Percentiles rank a stretch among this genome's conserved stretches.
phyloP scores from a whole-genome alignment of 495 filamentous ascomycete genomes.

The Penicillium odoratum region DNA sequence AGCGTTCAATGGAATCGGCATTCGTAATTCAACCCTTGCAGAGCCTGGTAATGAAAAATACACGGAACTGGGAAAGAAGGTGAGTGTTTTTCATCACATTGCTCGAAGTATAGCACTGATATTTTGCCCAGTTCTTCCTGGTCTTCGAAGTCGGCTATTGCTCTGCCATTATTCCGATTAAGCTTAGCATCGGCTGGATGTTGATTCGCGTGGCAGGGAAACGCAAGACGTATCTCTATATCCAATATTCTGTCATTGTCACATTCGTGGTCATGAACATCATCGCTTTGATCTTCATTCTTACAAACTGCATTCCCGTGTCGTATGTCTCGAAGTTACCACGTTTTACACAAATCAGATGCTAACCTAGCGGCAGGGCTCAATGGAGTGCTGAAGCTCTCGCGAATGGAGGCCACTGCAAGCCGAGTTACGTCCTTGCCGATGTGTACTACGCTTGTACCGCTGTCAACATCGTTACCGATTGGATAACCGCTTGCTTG shows the following conservation, averaged over 20 bases:
- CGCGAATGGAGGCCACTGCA: conserved; percentile 21
- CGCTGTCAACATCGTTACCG: conserved; percentile 28
- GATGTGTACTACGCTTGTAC: conserved; percentile 30
- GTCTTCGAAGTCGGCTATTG: conserved; percentile 32
- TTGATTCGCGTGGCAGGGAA: conserved; percentile 29
- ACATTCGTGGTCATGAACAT: conserved; percentile 24
- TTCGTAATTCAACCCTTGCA: conserved; percentile 11
- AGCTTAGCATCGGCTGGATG: conserved; percentile 32
- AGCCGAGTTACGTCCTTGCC: conserved; percentile 22
- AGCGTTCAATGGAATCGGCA: conserved; percentile 29
- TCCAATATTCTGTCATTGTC: conserved; percentile 23
- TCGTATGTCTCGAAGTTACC: conserved; percentile 11
- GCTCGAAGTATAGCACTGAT: neutral
- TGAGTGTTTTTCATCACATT: neutral
- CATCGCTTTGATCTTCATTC: conserved; percentile 27
- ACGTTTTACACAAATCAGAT: neutral
- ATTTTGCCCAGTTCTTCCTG: conserved; percentile 21
- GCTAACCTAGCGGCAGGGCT: conserved; percentile 17
- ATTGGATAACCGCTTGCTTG: conserved; percentile 47
- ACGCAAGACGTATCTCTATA: conserved; percentile 21
- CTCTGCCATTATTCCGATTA: conserved; percentile 30
- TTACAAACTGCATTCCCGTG: conserved; percentile 26
- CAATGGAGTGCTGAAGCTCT: conserved; percentile 20
- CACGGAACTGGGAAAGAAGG: conserved; percentile 19
- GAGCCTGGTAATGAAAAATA: conserved; percentile 22